phyloP scores from a whole-genome alignment of 2,329 filamentous ascomycete genomes.

The Colletotrichum sp. region DNA sequence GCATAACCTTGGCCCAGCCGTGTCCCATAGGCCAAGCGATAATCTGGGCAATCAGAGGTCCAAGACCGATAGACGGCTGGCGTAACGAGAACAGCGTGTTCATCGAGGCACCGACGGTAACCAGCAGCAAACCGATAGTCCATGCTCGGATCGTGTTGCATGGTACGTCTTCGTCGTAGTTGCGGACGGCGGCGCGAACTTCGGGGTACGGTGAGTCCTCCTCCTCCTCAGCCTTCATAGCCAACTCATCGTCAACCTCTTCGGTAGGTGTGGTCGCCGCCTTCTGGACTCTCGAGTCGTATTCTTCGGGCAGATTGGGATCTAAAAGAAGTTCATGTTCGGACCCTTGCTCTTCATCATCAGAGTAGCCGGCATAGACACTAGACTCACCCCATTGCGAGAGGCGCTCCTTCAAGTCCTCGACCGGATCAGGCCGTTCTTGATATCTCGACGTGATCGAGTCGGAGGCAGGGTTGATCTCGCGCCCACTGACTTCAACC shows the following conservation, averaged over 20 bases:
- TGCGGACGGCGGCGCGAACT: slow-evolving; percentile 67
- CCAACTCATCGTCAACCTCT: slow-evolving; percentile 31
- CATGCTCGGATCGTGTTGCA: slow-evolving; percentile 71
- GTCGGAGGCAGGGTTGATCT: slow-evolving; percentile 26
- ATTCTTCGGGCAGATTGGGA: slow-evolving; percentile 52
- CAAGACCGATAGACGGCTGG: slow-evolving; percentile 65
- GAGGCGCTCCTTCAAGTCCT: slow-evolving; percentile 39
- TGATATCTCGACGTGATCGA: slow-evolving; percentile 19
- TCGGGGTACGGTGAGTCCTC: slow-evolving; percentile 71
- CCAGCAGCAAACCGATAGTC: slow-evolving; percentile 64
- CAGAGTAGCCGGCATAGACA: slow-evolving; percentile 37
- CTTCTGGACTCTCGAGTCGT: slow-evolving; percentile 36
- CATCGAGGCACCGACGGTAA: slow-evolving; percentile 61
- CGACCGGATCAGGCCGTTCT: slow-evolving; percentile 25
- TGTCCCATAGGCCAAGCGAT: slow-evolving; percentile 69
- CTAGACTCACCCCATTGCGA: slow-evolving; percentile 47
- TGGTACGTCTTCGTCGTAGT: slow-evolving; percentile 68
- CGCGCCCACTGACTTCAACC: slow-evolving; percentile 32
- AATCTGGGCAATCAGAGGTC: slow-evolving; percentile 66
- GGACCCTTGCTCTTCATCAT: slow-evolving; percentile 50
- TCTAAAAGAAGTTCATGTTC: slow-evolving; percentile 64
- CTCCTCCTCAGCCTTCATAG: slow-evolving; percentile 45
- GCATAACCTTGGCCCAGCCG: slow-evolving; percentile 63
- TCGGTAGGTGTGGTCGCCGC: slow-evolving; percentile 1
- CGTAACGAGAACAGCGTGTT: slow-evolving; percentile 69